These are phyloP conservation scores for Clavispora vitiphila DNA, from an alignment of 805 yeast genomes.

Conservation along the genomic window DNA sequence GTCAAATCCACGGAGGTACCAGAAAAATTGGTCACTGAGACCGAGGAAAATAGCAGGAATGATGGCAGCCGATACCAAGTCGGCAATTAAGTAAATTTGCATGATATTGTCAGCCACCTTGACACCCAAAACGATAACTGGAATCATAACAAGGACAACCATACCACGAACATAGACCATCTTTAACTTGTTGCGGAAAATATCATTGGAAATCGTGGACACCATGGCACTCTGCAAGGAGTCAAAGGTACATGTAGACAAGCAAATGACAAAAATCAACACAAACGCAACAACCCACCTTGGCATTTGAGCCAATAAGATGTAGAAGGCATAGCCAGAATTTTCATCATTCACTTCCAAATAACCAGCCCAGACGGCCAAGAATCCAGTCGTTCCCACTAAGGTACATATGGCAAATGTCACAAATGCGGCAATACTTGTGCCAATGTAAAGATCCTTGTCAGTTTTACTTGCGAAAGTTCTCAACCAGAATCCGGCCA, in stretches of 20 bases:
- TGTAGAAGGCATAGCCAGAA: slow-evolving; percentile 68
- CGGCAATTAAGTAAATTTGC: slow-evolving; percentile 87
- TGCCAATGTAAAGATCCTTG: slow-evolving; percentile 69
- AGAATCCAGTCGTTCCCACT: slow-evolving; percentile 76
- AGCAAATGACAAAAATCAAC: slow-evolving; percentile 62
- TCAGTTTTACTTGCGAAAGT: slow-evolving; percentile 84
- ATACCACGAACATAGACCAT: slow-evolving; percentile 62
- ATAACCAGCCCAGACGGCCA: slow-evolving; percentile 89
- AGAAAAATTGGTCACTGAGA: slow-evolving; percentile 52
- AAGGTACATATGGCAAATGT: slow-evolving; percentile 60
- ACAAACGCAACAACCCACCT: slow-evolving; percentile 84
- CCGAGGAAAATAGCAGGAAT: slow-evolving; percentile 84
- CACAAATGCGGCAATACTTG: slow-evolving; percentile 68
- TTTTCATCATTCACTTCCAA: slow-evolving; percentile 44
- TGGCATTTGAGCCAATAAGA: slow-evolving; percentile 68
- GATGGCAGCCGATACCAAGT: slow-evolving; percentile 79
- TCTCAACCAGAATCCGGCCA: slow-evolving; percentile 92
- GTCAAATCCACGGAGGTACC: slow-evolving; percentile 74
- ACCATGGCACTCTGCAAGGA: slow-evolving; percentile 85
- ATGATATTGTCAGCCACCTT: slow-evolving; percentile 77
- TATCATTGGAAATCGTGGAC: slow-evolving; percentile 83
- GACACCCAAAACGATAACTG: slow-evolving; percentile 79
- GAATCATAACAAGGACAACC: slow-evolving; percentile 77
- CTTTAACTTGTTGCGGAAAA: slow-evolving; percentile 76
- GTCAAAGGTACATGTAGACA: slow-evolving; percentile 87